Evolutionary conservation across 257 asterid species (phyloP).

Genomic region (Cynanchum wilfordii): DNA sequence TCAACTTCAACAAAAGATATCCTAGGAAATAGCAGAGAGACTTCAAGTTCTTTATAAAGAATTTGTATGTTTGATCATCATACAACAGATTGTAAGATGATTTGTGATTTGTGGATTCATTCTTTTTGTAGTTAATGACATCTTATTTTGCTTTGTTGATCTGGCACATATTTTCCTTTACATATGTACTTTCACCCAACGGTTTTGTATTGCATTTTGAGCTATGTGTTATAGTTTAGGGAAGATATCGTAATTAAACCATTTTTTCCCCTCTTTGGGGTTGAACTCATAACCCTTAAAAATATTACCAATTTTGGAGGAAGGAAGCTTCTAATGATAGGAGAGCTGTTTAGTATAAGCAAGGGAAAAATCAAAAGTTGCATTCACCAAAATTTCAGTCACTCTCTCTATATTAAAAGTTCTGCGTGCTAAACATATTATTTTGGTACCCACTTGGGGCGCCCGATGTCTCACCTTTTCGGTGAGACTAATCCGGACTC

Average conservation of each 20-base stretch:
- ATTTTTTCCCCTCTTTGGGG: not conserved
- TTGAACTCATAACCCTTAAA: too few species aligned
- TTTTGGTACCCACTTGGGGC: too few species aligned
- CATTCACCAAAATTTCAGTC: not conserved
- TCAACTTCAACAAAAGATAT: not conserved
- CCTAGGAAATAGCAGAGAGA: too few species aligned
- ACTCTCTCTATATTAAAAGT: not conserved
- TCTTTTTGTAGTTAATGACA: not conserved
- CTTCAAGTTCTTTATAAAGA: not conserved
- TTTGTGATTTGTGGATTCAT: not conserved
- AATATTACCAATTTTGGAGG: not conserved
- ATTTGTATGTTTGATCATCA: not conserved
- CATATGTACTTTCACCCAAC: too few species aligned
- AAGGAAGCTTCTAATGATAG: conserved; percentile 1
- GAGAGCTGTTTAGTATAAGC: not conserved
- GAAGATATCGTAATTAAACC: too few species aligned
- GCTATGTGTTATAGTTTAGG: too few species aligned
- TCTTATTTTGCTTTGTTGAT: not conserved
- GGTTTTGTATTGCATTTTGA: too few species aligned
- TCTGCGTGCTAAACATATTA: not conserved
- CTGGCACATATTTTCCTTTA: too few species aligned
- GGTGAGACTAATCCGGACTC: too few species aligned
- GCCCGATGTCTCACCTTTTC: too few species aligned
- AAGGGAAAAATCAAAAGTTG: not conserved
- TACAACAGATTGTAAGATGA: not conserved